Percentiles rank a stretch among this genome's conserved stretches.
Evolutionary conservation across 176 grass and related monocot genomes (phyloP).

Genomic region (Aechmea fasciata): DNA sequence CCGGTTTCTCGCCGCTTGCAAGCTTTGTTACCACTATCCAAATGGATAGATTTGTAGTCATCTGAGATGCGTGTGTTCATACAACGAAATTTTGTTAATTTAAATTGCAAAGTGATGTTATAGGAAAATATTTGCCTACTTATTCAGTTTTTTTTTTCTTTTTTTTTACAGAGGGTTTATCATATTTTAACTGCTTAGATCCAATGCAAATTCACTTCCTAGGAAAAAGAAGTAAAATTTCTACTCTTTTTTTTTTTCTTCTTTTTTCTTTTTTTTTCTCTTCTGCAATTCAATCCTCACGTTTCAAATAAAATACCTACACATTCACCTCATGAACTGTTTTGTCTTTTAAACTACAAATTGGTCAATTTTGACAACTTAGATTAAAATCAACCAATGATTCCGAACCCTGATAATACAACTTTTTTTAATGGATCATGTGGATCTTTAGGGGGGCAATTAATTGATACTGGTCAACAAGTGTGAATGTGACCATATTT

Average conservation of each 20-base stretch:
- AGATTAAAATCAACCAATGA: too few relatives aligned
- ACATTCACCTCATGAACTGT: background rate
- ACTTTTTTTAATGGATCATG: background rate
- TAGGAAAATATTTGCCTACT: background rate
- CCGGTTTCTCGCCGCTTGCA: conserved; percentile 39
- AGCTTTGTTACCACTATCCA: conserved; percentile 44
- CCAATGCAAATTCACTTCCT: too few relatives aligned
- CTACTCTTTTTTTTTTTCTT: too few relatives aligned
- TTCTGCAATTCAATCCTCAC: background rate
- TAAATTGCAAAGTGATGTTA: conserved; percentile 26
- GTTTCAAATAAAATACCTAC: too few relatives aligned
- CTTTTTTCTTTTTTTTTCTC: too few relatives aligned
- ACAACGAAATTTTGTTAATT: conserved; percentile 44
- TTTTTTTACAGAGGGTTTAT: too few relatives aligned
- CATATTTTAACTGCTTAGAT: too few relatives aligned
- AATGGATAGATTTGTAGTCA: conserved; percentile 60
- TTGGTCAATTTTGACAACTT: too few relatives aligned
- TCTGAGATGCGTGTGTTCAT: conserved; percentile 46
- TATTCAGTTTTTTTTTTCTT: background rate
- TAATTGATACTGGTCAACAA: background rate
- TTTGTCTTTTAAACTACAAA: background rate
- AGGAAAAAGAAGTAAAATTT: too few relatives aligned
- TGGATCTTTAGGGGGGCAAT: background rate
- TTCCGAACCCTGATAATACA: background rate
- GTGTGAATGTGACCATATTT: background rate